Conservation (phyloP, 768 basidiomycete species). For the Mrakia frigida region DNA sequence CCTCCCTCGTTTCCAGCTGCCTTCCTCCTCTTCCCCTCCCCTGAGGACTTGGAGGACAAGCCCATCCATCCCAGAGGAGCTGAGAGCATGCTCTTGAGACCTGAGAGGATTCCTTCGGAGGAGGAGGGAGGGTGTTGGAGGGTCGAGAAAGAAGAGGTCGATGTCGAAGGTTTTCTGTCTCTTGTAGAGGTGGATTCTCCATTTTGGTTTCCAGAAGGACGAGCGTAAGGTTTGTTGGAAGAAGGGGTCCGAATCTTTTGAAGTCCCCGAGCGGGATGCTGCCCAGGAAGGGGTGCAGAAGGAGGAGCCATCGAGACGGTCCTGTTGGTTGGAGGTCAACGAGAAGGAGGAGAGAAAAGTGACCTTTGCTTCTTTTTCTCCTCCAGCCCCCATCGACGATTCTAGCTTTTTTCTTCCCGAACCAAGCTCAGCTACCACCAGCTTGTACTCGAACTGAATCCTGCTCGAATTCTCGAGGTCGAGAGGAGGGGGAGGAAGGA, state of each 20-base stretch:
- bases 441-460: too few species aligned
- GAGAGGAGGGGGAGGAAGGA: too few species aligned
- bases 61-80: conserved; percentile 15
- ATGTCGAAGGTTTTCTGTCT: neutral
- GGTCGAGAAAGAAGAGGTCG: neutral
- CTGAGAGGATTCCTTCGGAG: conserved; percentile 21
- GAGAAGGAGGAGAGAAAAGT: neutral
- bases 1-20: neutral
- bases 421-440: too few species aligned
- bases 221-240: conserved; percentile 10
- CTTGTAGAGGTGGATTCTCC: neutral
- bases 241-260: neutral
- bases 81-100: conserved; percentile 23
- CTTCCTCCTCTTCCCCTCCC: neutral
- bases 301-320: conserved; percentile 12
- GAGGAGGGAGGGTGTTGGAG: neutral
- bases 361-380: neutral
- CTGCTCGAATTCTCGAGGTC: too few species aligned
- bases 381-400: too few species aligned
- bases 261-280: neutral
- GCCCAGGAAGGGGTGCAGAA: conserved; percentile 4
- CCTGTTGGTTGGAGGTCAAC: too few species aligned
- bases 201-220: neutral
- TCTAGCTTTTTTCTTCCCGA: too few species aligned
- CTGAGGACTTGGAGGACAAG: neutral